Evolutionary conservation across 495 filamentous ascomycete genomes (phyloP).

Genomic region (Xylaria grammica): DNA sequence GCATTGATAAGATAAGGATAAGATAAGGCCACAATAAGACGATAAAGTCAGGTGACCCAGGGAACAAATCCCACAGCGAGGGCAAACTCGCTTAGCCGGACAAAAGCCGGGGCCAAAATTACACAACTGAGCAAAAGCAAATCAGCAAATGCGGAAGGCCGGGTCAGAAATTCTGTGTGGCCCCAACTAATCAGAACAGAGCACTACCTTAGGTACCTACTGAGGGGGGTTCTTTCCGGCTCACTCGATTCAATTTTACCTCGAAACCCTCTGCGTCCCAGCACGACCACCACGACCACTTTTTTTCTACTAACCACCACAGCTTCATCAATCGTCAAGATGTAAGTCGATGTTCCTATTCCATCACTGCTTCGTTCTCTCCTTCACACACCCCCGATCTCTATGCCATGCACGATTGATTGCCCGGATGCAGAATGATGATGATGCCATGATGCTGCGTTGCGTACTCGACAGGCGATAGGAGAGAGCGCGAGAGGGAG

Average conservation of each 20-base stretch:
- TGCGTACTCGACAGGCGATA: not conserved
- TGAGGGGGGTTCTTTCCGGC: constrained; percentile 28
- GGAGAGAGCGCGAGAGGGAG: not conserved
- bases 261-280: constrained; percentile 21
- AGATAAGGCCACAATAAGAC: constrained; percentile 7
- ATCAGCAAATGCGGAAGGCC: constrained; percentile 14
- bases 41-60: constrained; percentile 34
- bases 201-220: too few relatives aligned
- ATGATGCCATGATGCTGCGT: not conserved
- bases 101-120: constrained; percentile 35
- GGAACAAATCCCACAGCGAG: not conserved
- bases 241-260: constrained; percentile 18
- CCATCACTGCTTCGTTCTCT: not conserved
- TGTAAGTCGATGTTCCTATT: constrained; percentile 34
- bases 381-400: too few relatives aligned
- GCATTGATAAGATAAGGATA: not conserved
- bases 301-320: constrained; percentile 39
- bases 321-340: constrained; percentile 40
- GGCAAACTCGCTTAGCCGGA: constrained; percentile 35
- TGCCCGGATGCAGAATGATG: not conserved
- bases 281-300: constrained; percentile 32
- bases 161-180: constrained; percentile 30
- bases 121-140: constrained; percentile 29
- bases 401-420: too few relatives aligned
- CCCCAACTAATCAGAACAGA: constrained; percentile 26